Evolutionary conservation across 2,329 filamentous ascomycete genomes (phyloP).

Genomic region (Fusarium temperatum): DNA sequence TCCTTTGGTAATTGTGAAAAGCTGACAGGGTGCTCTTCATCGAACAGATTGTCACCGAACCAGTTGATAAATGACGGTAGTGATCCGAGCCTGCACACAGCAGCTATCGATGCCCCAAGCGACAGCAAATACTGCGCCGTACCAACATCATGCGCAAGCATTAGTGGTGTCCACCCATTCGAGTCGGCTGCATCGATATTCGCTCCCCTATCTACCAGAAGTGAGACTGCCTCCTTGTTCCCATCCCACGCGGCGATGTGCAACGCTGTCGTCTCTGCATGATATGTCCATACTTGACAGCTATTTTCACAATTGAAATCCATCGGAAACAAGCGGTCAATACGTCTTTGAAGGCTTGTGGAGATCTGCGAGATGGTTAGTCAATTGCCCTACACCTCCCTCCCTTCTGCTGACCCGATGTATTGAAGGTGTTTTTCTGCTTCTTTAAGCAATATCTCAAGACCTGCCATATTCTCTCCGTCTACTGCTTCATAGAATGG

Average conservation of each 20-base stretch:
- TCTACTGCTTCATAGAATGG: neutral
- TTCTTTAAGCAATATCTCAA: neutral
- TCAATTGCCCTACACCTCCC: neutral
- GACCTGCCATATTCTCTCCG: neutral
- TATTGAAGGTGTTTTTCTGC: no score
- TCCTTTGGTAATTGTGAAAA: neutral
- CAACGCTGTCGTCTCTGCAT: neutral
- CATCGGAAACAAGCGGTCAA: neutral
- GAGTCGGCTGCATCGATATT: neutral
- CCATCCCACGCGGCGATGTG: neutral
- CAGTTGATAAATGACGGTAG: neutral
- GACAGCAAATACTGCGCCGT: neutral
- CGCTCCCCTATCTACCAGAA: neutral
- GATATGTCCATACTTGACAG: neutral
- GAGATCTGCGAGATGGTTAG: neutral
- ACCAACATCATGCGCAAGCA: neutral
- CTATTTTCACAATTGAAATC: neutral
- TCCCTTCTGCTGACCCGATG: no score
- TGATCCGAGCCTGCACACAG: neutral
- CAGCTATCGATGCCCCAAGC: neutral
- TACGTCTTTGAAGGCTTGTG: neutral
- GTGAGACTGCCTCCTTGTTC: neutral
- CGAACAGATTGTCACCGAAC: neutral
- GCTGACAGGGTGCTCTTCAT: neutral
- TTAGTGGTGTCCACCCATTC: neutral